These are phyloP conservation scores for Millerozyma acaciae DNA, from an alignment of 805 yeast genomes.

Conservation along the genomic window DNA sequence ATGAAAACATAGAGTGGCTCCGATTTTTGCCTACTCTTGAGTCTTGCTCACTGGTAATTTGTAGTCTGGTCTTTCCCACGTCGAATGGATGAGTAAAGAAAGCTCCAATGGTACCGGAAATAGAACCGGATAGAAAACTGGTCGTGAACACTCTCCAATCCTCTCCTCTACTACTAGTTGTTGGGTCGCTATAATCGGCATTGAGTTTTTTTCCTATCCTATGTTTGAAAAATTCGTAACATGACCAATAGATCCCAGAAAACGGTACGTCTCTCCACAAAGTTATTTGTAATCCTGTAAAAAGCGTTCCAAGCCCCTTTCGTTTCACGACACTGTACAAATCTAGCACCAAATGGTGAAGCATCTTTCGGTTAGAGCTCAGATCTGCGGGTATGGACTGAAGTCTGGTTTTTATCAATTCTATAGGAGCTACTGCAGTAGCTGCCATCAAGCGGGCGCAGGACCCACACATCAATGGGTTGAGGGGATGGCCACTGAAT, in stretches of 20 bases:
- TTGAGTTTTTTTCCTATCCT: conserved; percentile 18
- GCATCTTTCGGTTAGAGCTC: conserved; percentile 23
- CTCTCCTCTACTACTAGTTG: conserved; percentile 11
- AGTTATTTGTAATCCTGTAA: conserved; percentile 83
- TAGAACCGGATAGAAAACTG: conserved; percentile 76
- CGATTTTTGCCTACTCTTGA: conserved; percentile 9
- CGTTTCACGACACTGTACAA: conserved; percentile 45
- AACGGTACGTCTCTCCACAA: conserved; percentile 98
- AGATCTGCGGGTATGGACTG: conserved; percentile 73
- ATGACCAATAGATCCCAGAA: conserved; percentile 91
- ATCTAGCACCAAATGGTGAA: conserved; percentile 50
- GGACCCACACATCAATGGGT: conserved; percentile 84
- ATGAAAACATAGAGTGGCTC: conserved; percentile 61
- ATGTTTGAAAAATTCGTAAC: conserved; percentile 55
- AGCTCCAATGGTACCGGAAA: conserved; percentile 85
- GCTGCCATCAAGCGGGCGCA: conserved; percentile 81
- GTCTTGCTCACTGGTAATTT: conserved; percentile 44
- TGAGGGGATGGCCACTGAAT: conserved; percentile 44
- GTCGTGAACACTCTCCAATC: conserved; percentile 50
- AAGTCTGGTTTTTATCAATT: conserved; percentile 78
- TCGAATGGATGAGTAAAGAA: conserved; percentile 90
- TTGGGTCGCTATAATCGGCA: conserved; percentile 17
- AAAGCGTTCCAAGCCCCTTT: conserved; percentile 63
- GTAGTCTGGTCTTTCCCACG: conserved; percentile 92
- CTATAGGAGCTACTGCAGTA: conserved; percentile 81